These are phyloP conservation scores for Lycium ferocissimum DNA, from an alignment of 257 asterid species.

Conservation along the genomic window DNA sequence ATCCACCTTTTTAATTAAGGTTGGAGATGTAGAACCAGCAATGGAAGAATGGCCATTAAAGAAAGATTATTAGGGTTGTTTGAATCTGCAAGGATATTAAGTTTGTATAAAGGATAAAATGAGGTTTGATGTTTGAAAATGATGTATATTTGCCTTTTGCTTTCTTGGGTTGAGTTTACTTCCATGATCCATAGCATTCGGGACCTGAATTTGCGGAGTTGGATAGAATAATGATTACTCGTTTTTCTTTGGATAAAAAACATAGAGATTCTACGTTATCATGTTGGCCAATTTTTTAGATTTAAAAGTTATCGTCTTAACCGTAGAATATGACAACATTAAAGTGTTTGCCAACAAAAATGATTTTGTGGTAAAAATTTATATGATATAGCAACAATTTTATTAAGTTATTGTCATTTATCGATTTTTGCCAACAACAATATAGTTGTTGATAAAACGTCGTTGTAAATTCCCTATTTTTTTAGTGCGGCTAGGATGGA, in stretches of 20 bases:
- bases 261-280: not conserved
- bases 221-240: not conserved
- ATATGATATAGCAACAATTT: too few relatives aligned
- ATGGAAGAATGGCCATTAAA: conserved; percentile 43
- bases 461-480: too few relatives aligned
- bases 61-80: not conserved
- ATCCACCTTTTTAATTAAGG: conserved; percentile 23
- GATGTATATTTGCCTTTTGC: not conserved
- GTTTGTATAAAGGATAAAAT: not conserved
- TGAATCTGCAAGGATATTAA: not conserved
- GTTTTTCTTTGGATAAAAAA: not conserved
- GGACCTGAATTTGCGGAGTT: conserved; percentile 25
- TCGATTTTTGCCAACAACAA: too few relatives aligned
- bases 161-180: not conserved
- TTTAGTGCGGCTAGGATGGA: too few relatives aligned
- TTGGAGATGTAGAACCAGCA: conserved; percentile 36
- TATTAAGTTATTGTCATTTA: too few relatives aligned
- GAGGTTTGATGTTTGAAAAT: not conserved
- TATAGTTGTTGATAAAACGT: too few relatives aligned
- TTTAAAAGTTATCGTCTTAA: too few relatives aligned
- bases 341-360: too few relatives aligned
- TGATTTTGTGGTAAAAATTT: too few relatives aligned
- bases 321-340: too few relatives aligned
- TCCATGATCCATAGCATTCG: not conserved
- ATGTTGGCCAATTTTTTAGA: too few relatives aligned